Conservation (phyloP, 306 rosid species). For the Canavalia ensiformis region DNA sequence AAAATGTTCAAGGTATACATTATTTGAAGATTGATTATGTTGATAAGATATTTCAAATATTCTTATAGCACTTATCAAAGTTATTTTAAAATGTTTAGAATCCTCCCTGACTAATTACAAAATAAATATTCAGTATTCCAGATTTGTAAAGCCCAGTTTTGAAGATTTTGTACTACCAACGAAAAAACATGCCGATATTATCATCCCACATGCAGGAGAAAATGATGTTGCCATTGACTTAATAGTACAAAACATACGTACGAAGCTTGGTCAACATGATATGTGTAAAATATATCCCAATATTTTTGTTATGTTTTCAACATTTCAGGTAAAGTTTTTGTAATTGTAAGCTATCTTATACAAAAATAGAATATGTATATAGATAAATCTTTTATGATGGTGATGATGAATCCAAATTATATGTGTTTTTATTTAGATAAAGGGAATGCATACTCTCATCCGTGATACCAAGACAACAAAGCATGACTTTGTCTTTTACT, state of each 20-base stretch:
- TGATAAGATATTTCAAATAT: background rate
- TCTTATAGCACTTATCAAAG: background rate
- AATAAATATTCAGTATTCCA: conserved; percentile 65
- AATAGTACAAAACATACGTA: conserved; percentile 85
- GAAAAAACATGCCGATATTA: conserved; percentile 88
- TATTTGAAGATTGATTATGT: background rate
- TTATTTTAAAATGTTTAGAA: conserved; percentile 4
- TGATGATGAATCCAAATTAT: conserved; percentile 17
- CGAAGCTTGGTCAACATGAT: conserved; percentile 91
- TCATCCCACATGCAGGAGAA: conserved; percentile 88
- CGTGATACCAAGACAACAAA: conserved; percentile 80
- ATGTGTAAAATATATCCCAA: conserved; percentile 92
- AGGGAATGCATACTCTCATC: conserved; percentile 94
- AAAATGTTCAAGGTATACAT: background rate
- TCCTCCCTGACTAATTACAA: background rate
- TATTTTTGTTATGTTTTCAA: conserved; percentile 72
- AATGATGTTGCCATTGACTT: conserved; percentile 87
- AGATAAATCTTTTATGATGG: background rate
- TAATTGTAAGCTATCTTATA: background rate
- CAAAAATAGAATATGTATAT: background rate
- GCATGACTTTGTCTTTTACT: conserved; percentile 86
- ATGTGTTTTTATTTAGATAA: conserved; percentile 55
- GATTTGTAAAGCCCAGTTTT: conserved; percentile 88
- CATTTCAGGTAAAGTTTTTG: conserved; percentile 75
- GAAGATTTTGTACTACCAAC: conserved; percentile 90